Evolutionary conservation across 441 rosid genomes (phyloP).

Genomic region (Gossypium trilobum): DNA sequence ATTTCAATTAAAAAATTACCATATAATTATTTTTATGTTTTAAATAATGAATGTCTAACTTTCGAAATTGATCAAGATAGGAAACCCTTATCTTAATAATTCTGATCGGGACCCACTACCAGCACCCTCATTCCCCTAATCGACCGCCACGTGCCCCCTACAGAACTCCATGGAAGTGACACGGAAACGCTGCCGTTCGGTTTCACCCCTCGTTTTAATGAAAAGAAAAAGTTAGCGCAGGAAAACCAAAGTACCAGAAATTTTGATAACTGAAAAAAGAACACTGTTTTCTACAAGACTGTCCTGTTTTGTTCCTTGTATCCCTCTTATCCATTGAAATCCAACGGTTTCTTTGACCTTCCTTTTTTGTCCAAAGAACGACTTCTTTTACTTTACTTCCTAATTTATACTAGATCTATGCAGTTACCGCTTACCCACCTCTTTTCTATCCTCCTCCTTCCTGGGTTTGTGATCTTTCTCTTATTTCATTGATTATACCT

Average conservation of each 20-base stretch:
- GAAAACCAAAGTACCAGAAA: not conserved
- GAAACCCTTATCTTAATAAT: slow-evolving; percentile 24
- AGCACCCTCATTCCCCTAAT: not conserved
- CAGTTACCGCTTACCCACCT: not conserved
- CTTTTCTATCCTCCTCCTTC: not conserved
- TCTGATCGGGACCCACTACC: slow-evolving; percentile 4
- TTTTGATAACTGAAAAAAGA: slow-evolving; percentile 3
- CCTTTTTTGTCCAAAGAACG: not conserved
- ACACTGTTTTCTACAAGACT: not conserved
- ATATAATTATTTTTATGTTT: no score
- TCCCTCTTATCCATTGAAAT: not conserved
- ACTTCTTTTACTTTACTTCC: not conserved
- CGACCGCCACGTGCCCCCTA: slow-evolving; percentile 23
- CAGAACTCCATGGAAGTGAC: not conserved
- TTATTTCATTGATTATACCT: not conserved
- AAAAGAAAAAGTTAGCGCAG: not conserved
- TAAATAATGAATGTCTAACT: not conserved
- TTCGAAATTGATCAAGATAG: not conserved
- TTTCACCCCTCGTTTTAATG: not conserved
- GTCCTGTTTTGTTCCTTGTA: not conserved
- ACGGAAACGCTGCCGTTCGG: slow-evolving; percentile 13
- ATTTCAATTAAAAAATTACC: no score
- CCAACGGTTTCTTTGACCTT: not conserved
- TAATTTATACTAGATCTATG: slow-evolving; percentile 4
- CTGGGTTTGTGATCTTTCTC: slow-evolving; percentile 1